Evolutionary conservation across 495 filamentous ascomycete species (phyloP).

Genomic region (Darksidea phi): DNA sequence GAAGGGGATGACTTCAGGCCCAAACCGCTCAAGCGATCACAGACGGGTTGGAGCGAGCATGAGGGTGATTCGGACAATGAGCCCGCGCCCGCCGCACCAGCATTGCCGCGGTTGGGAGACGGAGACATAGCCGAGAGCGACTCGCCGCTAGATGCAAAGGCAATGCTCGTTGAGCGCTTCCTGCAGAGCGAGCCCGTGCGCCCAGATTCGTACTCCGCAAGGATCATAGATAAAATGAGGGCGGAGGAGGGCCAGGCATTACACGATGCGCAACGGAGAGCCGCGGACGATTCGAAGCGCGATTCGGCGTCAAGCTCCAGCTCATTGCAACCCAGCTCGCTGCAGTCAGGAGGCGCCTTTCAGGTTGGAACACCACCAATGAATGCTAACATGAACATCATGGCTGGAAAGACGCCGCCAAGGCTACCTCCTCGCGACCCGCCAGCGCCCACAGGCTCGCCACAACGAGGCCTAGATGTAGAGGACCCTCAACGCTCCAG

Average conservation of each 20-base stretch:
- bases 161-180: conserved; percentile 18
- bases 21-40: conserved; percentile 20
- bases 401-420: conserved; percentile 19
- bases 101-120: conserved; percentile 16
- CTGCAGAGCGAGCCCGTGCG: conserved; percentile 28
- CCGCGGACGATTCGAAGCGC: conserved; percentile 3
- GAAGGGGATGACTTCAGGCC: conserved; percentile 36
- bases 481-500: conserved; percentile 22
- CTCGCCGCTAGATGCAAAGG: conserved; percentile 21
- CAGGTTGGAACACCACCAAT: conserved; percentile 16
- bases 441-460: neutral
- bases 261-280: conserved; percentile 38
- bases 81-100: neutral
- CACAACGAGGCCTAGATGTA: neutral
- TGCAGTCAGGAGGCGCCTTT: conserved; percentile 12
- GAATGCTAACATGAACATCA: neutral
- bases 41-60: conserved; percentile 29
- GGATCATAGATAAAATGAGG: conserved; percentile 68
- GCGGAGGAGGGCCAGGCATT: conserved; percentile 70
- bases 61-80: conserved; percentile 12
- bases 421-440: conserved; percentile 10
- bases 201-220: conserved; percentile 50
- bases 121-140: conserved; percentile 18
- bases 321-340: conserved; percentile 18
- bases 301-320: conserved; percentile 23